Evolutionary conservation across 805 yeast species (phyloP), one percentile per base, ranked within the genome.

Genomic region (Yamadazyma nakazawae): DNA sequence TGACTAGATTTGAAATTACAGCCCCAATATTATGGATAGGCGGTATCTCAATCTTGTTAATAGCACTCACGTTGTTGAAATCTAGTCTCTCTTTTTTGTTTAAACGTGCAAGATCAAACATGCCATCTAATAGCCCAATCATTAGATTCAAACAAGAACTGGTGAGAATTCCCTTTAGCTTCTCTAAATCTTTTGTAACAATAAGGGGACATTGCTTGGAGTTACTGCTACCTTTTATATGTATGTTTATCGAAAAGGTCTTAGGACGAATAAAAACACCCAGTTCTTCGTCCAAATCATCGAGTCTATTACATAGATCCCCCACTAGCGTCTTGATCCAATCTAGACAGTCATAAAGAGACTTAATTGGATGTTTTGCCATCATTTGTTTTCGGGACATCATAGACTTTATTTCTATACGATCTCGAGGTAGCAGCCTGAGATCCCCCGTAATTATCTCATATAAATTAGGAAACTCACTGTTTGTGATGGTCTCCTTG

Each of bases 241-340:
- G 36, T 57, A 56, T 17, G 66, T 56, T 50, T 66, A 74, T 2
- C 82, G 53, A 6, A 74, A 84, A 54, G 0, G 84, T 82, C 35
- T 74, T 74, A 1, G 92, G 91, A 40, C 88, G 59, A 13, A 41
- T 39, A 14, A 46, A 18, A 8, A 41, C 42, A n/a, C 40, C 45
- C 21, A 16, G 24, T 54, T 89, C 96, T 51, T 87, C 91, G 49
- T 82, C 87, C 17, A 85, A 57, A 55, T 92, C 98, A 25, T 76
- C 70, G 5, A 91, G 62, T 45, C 99, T 63, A 42, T 82, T 81
- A 25, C 78, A 67, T 26, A 92, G 64, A 56, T 92, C 99, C 0
- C 90, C 91, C 1, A 86, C 76, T 67, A 84, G 91, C 0, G 92
- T 95, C 34, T 75, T 80, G 7, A 92, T 66, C 99, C 99, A 92